Percentiles rank a stretch among this genome's conserved stretches.
Evolutionary conservation across 306 rosid genomes (phyloP).

Genomic region (Pterocarpus macrocarpus): DNA sequence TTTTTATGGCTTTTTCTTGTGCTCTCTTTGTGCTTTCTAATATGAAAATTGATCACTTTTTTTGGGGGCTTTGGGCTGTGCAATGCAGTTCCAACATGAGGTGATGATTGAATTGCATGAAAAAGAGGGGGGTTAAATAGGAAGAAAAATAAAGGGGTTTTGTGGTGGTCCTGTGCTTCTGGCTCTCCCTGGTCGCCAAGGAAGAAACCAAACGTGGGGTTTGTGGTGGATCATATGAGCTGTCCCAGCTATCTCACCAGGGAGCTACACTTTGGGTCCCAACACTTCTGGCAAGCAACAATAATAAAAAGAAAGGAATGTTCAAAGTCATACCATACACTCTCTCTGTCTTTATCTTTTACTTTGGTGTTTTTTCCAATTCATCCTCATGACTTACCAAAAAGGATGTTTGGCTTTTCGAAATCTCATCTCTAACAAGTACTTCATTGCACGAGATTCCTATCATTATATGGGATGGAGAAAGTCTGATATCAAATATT

Average conservation of each 20-base stretch:
- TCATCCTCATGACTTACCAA: slow-evolving; percentile 34
- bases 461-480: slow-evolving; percentile 26
- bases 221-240: slow-evolving; percentile 61
- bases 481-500: slow-evolving; percentile 6
- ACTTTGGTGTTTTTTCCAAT: background rate
- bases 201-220: slow-evolving; percentile 61
- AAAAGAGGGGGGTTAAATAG: slow-evolving; percentile 43
- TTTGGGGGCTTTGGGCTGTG: slow-evolving; percentile 17
- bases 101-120: slow-evolving; percentile 52
- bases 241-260: slow-evolving; percentile 51
- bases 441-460: slow-evolving; percentile 37
- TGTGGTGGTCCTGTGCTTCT: slow-evolving; percentile 50
- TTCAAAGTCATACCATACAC: slow-evolving; percentile 53
- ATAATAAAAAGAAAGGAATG: slow-evolving; percentile 50
- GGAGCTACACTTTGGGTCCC: slow-evolving; percentile 56
- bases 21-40: slow-evolving; percentile 32
- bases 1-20: slow-evolving; percentile 32
- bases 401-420: slow-evolving; percentile 32
- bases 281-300: slow-evolving; percentile 48
- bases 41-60: slow-evolving; percentile 14
- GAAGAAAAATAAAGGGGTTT: slow-evolving; percentile 11
- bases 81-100: slow-evolving; percentile 40
- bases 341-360: slow-evolving; percentile 6
- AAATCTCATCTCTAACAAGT: slow-evolving; percentile 35
- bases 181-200: slow-evolving; percentile 53